Base-by-base conservation (phyloP, 805 yeast genomes). In the Kodamaea laetipori region DNA sequence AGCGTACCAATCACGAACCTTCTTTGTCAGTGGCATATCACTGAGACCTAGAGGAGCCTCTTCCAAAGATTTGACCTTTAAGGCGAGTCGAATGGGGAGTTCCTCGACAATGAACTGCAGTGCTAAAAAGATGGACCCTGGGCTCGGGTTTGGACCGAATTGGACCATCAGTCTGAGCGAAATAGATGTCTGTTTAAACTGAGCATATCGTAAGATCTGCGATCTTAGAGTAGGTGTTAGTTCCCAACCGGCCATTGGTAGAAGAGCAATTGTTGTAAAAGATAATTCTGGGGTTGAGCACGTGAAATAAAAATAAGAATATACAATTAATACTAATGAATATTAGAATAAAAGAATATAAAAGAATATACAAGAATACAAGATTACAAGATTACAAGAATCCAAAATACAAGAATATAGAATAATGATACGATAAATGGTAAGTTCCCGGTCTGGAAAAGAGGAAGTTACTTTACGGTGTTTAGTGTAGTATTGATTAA, bases 141-240 rank as follows among this genome's bases (percentile, higher is more conserved):
- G 86, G 24, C 79, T 74, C 5, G 96, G 94, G 35, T 76, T 70
- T 7, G 84, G 81, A 2, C 97, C 96, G 67, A 89, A 86, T 58
- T 86, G 94, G 13, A 89, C 96, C 96, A 89, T 88, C 61, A 88
- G 96, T 45, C 89, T 74, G 47, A 89, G 67, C 2, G 90, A 82
- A 2, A 89, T 88, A 1, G 95, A 90, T 2, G 95, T 86, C 35
- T 90, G 94, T 9, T 89, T 85, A 49, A 82, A 74, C 41, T 75
- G 71, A 3, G 96, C 90, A 69, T 81, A 84, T 49, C 73, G 76
- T 55, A 74, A 71, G 45, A 85, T 81, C 55, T 75, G 67, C 25
- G 79, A 77, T 47, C 78, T 69, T 44, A 86, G 69, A 25, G 69
- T 54, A 19, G 64, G 58, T 6, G 81, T 74, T 28, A 78, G 58